These are phyloP conservation scores for Tausonia pullulans DNA, from an alignment of 1,284 basidiomycete species.

Conservation along the genomic window DNA sequence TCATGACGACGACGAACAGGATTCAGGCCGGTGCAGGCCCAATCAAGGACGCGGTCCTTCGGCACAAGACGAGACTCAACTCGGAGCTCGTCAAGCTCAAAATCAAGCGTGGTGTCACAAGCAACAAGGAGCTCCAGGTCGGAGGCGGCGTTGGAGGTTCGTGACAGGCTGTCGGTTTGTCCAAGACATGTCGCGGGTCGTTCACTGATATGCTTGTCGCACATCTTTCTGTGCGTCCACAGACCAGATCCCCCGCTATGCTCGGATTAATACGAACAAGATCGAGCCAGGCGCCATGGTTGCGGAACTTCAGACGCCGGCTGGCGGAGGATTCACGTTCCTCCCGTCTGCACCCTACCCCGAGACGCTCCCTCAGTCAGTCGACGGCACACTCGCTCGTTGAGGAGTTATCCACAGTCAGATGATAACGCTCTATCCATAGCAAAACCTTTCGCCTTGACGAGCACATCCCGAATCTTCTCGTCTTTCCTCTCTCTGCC, in stretches of 20 bases:
- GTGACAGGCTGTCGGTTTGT: not conserved
- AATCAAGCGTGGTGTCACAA: slow-evolving; percentile 58
- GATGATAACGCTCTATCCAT: slow-evolving; percentile 6
- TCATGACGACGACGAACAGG: not conserved
- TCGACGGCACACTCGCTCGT: not conserved
- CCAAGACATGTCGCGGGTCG: too few species aligned
- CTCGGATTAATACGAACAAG: slow-evolving; percentile 66
- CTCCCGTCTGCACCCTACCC: slow-evolving; percentile 5
- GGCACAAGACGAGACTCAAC: slow-evolving; percentile 77
- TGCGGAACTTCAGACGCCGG: not conserved
- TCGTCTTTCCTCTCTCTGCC: slow-evolving; percentile 58
- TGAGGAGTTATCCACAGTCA: not conserved
- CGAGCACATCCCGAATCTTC: slow-evolving; percentile 64
- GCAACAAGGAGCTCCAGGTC: slow-evolving; percentile 51
- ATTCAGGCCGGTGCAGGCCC: slow-evolving; percentile 10
- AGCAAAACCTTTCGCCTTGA: slow-evolving; percentile 59
- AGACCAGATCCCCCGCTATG: slow-evolving; percentile 70
- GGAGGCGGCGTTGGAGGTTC: slow-evolving; percentile 24
- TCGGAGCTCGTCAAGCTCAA: slow-evolving; percentile 76
- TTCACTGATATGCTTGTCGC: too few species aligned
- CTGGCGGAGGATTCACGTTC: slow-evolving; percentile 13
- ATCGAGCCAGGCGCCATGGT: slow-evolving; percentile 6
- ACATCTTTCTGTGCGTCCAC: not conserved
- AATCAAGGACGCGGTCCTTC: slow-evolving; percentile 42
- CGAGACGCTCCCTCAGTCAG: slow-evolving; percentile 20